These are phyloP conservation scores for Ceraceosorus bombacis DNA, from an alignment of 1,284 basidiomycete genomes.

Conservation along the genomic window DNA sequence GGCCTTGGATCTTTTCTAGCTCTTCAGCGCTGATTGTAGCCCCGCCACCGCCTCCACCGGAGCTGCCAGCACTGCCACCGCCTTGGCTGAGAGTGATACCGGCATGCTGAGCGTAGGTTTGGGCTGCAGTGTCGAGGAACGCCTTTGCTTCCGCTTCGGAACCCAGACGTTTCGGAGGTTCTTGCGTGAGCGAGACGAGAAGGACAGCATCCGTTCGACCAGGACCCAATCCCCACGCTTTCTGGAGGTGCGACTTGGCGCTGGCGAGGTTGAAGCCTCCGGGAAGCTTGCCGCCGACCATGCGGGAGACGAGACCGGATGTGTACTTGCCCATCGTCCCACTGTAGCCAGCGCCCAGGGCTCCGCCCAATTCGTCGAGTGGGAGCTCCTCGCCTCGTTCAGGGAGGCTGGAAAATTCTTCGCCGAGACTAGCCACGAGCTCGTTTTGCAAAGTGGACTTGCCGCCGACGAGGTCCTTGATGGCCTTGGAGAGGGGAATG, in stretches of 20 bases:
- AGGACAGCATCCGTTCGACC: conserved; percentile 83
- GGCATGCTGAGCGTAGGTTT: conserved; percentile 73
- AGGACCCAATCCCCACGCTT: conserved; percentile 72
- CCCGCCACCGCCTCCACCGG: conserved; percentile 53
- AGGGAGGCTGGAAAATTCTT: conserved; percentile 54
- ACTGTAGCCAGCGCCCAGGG: conserved; percentile 70
- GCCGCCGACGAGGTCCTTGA: conserved; percentile 96
- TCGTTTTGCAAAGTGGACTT: conserved; percentile 98
- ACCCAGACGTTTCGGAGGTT: conserved; percentile 85
- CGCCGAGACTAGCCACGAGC: conserved; percentile 62
- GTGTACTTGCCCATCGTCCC: conserved; percentile 92
- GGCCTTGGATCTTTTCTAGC: conserved; percentile 88
- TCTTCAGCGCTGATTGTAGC: conserved; percentile 90
- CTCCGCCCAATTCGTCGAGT: conserved; percentile 75
- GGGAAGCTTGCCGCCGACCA: conserved; percentile 93
- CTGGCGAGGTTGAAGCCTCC: conserved; percentile 94
- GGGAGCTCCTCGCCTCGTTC: conserved; percentile 97
- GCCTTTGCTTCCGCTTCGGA: conserved; percentile 86
- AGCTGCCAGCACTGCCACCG: conserved; percentile 57
- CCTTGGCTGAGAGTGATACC: conserved; percentile 65
- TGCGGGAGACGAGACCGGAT: conserved; percentile 79
- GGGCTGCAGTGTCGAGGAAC: conserved; percentile 81
- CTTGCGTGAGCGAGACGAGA: conserved; percentile 79
- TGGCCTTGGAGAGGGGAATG: conserved; percentile 83
- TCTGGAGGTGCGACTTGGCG: conserved; percentile 61